phyloP scores from a whole-genome alignment of 805 yeast species.

The Wickerhamomyces ciferrii region DNA sequence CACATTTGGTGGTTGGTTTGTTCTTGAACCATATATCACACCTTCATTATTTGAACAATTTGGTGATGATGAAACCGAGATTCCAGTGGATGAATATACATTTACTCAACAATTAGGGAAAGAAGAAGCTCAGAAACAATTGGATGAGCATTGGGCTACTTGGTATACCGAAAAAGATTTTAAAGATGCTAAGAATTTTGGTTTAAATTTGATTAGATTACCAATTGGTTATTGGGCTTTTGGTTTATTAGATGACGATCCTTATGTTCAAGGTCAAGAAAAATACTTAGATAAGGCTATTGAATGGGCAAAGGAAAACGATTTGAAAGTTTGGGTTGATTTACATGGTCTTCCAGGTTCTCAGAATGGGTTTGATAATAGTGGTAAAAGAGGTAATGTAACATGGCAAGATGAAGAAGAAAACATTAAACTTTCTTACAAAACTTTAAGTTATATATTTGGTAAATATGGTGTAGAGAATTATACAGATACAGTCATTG shows the following conservation, averaged over 20 bases:
- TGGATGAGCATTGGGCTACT: constrained; percentile 49
- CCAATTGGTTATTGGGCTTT: constrained; percentile 84
- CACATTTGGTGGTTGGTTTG: constrained; percentile 68
- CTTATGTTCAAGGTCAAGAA: constrained; percentile 64
- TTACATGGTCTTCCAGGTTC: constrained; percentile 82
- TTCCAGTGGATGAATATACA: constrained; percentile 60
- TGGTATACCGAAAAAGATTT: constrained; percentile 61
- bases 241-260: constrained; percentile 37
- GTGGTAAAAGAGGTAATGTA: constrained; percentile 52
- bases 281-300: constrained; percentile 59
- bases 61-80: constrained; percentile 26
- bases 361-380: constrained; percentile 82
- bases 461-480: constrained; percentile 43
- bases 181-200: constrained; percentile 39
- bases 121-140: constrained; percentile 33
- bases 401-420: constrained; percentile 35
- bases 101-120: constrained; percentile 44
- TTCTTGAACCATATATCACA: constrained; percentile 65
- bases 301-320: constrained; percentile 59
- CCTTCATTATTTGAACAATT: constrained; percentile 50
- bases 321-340: constrained; percentile 67
- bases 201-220: constrained; percentile 66
- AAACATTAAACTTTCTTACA: constrained; percentile 42
- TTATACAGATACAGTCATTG: constrained; percentile 55
- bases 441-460: constrained; percentile 44